These are phyloP conservation scores for Hypoxylon sp. DNA, from an alignment of 2,329 filamentous ascomycete genomes.

Conservation along the genomic window DNA sequence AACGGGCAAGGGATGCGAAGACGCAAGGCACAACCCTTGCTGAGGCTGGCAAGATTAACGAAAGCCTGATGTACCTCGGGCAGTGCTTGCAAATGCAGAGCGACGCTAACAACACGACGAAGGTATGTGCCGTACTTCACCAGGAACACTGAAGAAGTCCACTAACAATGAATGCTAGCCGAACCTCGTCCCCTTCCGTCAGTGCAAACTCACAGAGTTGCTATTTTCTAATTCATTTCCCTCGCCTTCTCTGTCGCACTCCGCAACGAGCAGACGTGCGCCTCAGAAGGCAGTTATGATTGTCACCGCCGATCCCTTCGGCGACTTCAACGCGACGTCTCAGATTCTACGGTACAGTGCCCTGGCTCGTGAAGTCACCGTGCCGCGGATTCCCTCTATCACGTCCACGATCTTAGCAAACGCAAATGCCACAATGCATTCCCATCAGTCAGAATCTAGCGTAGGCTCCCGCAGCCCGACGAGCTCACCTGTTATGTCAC, in stretches of 20 bases:
- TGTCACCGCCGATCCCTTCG: slow-evolving; percentile 91
- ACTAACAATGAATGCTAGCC: slow-evolving; percentile 63
- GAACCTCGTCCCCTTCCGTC: slow-evolving; percentile 82
- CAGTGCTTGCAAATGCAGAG: slow-evolving; percentile 97
- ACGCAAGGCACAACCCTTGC: slow-evolving; percentile 92
- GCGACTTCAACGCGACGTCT: slow-evolving; percentile 96
- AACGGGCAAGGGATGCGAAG: slow-evolving; percentile 92
- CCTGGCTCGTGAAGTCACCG: slow-evolving; percentile 91
- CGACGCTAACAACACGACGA: slow-evolving; percentile 79
- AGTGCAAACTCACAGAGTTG: slow-evolving; percentile 88
- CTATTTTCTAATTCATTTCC: slow-evolving; percentile 91
- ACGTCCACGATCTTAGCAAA: slow-evolving; percentile 76
- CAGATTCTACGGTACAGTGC: slow-evolving; percentile 97
- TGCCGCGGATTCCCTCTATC: slow-evolving; percentile 88
- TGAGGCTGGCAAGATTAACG: slow-evolving; percentile 98
- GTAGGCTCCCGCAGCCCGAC: slow-evolving; percentile 48
- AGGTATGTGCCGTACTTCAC: slow-evolving; percentile 65
- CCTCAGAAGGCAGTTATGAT: slow-evolving; percentile 96
- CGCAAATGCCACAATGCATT: slow-evolving; percentile 42
- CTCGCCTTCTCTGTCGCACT: slow-evolving; percentile 66
- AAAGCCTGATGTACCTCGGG: slow-evolving; percentile 97
- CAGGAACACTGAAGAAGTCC: neutral
- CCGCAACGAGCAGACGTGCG: slow-evolving; percentile 66
- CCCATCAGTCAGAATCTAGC: slow-evolving; percentile 43
- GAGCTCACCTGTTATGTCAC: slow-evolving; percentile 50